These are phyloP conservation scores for Pestalotiopsis fici DNA, from an alignment of 2,329 filamentous ascomycete species.

Conservation along the genomic window DNA sequence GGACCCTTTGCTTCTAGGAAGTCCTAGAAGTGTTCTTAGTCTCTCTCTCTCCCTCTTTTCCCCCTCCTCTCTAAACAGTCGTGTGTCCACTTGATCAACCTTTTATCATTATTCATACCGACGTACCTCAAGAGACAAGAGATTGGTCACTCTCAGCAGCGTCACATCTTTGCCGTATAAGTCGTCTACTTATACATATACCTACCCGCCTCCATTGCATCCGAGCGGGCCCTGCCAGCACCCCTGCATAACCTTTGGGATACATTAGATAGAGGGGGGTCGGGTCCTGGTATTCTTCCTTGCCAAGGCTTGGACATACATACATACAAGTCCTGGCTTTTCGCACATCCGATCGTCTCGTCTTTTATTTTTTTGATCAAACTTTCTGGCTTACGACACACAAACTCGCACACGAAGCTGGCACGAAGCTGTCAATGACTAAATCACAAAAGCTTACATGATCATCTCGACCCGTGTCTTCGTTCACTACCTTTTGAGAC, in stretches of 20 bases:
- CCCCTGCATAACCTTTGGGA: background rate
- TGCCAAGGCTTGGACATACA: background rate
- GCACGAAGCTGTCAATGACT: background rate
- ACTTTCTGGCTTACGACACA: background rate
- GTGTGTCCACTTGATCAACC: background rate
- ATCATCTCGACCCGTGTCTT: background rate
- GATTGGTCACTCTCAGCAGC: background rate
- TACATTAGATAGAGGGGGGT: background rate
- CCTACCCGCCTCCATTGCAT: background rate
- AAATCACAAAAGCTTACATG: background rate
- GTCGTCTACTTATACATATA: background rate
- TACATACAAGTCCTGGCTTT: background rate
- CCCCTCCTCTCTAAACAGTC: background rate
- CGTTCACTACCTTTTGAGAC: background rate
- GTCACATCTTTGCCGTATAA: background rate
- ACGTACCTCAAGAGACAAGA: too few relatives aligned
- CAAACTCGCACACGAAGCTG: background rate
- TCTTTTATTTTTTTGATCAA: background rate
- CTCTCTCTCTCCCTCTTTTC: background rate
- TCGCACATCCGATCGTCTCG: background rate
- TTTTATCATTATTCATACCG: background rate
- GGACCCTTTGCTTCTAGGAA: background rate
- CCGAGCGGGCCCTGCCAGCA: conserved; percentile 4
- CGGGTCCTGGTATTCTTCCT: background rate
- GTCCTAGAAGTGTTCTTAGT: background rate